Conservation (phyloP, 2,329 filamentous ascomycete species). For the Fusarium pseudoanthophilum region DNA sequence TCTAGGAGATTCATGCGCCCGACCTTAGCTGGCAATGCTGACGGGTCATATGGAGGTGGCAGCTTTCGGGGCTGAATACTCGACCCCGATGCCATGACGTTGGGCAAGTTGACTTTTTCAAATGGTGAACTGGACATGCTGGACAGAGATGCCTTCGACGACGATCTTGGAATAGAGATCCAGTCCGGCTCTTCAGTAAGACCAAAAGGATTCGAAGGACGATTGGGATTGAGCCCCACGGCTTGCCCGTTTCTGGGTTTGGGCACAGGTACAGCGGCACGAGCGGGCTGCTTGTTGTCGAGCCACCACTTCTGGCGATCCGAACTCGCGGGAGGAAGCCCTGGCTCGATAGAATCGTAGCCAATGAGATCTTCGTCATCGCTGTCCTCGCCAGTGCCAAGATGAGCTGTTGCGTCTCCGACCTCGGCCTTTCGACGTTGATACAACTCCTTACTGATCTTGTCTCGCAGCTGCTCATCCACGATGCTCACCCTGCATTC, state of each 20-base stretch:
- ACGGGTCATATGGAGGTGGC: constrained; percentile 62
- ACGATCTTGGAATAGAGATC: constrained; percentile 72
- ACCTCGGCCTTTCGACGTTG: constrained; percentile 73
- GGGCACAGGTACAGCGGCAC: constrained; percentile 76
- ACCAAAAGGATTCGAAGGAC: constrained; percentile 84
- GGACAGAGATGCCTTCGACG: constrained; percentile 64
- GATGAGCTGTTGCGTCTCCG: constrained; percentile 68
- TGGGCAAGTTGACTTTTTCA: constrained; percentile 66
- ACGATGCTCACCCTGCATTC: constrained; percentile 84
- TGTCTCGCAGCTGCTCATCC: constrained; percentile 77
- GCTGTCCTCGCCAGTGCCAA: constrained; percentile 63
- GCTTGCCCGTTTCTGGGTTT: constrained; percentile 60
- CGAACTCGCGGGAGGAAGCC: constrained; percentile 74
- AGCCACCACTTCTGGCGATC: constrained; percentile 78
- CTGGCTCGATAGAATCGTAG: constrained; percentile 85
- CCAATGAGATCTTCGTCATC: constrained; percentile 85
- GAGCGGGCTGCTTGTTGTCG: constrained; percentile 77
- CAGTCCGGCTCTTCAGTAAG: constrained; percentile 83
- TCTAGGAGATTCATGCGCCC: constrained; percentile 57
- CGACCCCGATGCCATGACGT: constrained; percentile 56
- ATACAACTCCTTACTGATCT: constrained; percentile 80
- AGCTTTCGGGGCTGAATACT: constrained; percentile 61
- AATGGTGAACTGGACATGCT: constrained; percentile 70
- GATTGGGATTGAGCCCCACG: constrained; percentile 75
- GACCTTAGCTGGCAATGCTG: constrained; percentile 57